Evolutionary conservation across 108 stramenopile genomes (phyloP), one percentile per base, ranked within the genome.

Genomic region (Skeletonema menzelii): DNA sequence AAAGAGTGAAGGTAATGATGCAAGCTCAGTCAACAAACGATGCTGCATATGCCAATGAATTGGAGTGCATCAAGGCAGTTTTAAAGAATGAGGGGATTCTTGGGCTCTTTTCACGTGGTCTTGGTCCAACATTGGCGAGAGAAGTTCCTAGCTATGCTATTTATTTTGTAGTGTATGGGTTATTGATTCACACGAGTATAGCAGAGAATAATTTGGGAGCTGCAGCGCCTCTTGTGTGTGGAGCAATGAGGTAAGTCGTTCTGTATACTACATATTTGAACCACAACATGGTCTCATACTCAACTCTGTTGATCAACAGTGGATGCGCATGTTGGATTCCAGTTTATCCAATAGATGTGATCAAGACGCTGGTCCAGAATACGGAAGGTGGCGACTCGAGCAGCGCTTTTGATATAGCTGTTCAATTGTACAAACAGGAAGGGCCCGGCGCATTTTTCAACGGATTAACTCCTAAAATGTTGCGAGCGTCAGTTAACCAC

Each of bases 1-100:
- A 85, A 65, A 56, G 84, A 40, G 65, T 85, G 53, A 85, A 85
- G 59, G 66, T 85, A 22, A 76, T 85, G 75, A 77, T 85, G 80
- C 80, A 85, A 65, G 76, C 84, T 17, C 77, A 77, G 19, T 57
- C 59, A 65, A 73, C 46, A 20, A 58, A 4, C n/a, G 15, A 20
- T 24, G 60, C 66, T 8, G 30, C 34, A 42, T 76, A 80, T 30
- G 63, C 67, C 40, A 80, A 80, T 56, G 84, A 85, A 24, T 24
- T 85, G 14, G 72, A 79, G 63, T 80, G 79, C 53, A 62, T 82
- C 20, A 46, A 64, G 3, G 73, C 75, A n/a, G 76, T 85, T 19
- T 46, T 85, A 3, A 34, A 78, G 55, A 76, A 67, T 56, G 81
- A 82, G 53, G 82, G 77, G n/a, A 69, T 71, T 58, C 30, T 53